phyloP scores from a whole-genome alignment of 2,329 filamentous ascomycete genomes.

The Periconia digitata region DNA sequence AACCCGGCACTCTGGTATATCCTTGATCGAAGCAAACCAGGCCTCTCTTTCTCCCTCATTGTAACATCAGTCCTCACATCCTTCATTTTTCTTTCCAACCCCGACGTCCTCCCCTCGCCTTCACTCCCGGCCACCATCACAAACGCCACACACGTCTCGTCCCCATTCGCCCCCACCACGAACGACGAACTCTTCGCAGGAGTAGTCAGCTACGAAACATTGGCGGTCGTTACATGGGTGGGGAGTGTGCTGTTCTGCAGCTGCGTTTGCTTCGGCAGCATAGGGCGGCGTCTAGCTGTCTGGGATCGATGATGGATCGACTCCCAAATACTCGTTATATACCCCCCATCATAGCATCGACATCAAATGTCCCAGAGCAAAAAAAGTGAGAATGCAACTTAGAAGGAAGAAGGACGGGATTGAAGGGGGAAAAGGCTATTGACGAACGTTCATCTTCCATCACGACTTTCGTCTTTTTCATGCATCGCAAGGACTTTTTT shows the following conservation, averaged over 20 bases:
- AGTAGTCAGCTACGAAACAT: slow-evolving; percentile 61
- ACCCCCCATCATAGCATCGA: too few species aligned
- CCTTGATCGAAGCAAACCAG: slow-evolving; percentile 84
- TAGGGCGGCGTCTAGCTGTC: slow-evolving; percentile 73
- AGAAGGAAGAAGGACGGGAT: too few species aligned
- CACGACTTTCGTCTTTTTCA: too few species aligned
- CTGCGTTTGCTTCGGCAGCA: slow-evolving; percentile 93
- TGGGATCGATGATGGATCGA: slow-evolving; percentile 18
- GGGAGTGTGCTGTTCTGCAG: slow-evolving; percentile 93
- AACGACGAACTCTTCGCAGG: slow-evolving; percentile 49
- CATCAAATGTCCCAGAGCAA: background rate
- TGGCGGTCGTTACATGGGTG: slow-evolving; percentile 83
- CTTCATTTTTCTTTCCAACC: slow-evolving; percentile 72
- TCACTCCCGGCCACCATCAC: slow-evolving; percentile 17
- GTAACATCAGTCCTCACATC: slow-evolving; percentile 76
- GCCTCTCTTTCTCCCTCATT: slow-evolving; percentile 74
- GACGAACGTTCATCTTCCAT: too few species aligned
- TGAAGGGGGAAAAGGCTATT: too few species aligned
- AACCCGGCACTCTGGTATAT: slow-evolving; percentile 97
- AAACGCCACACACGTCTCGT: slow-evolving; percentile 25
- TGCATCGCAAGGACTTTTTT: too few species aligned
- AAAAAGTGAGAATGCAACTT: background rate
- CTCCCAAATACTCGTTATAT: too few species aligned
- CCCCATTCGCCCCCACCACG: slow-evolving; percentile 7
- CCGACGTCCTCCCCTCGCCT: slow-evolving; percentile 69